Percentiles rank a stretch among this genome's conserved stretches.
phyloP scores from a whole-genome alignment of 2,329 filamentous ascomycete genomes.

The Arthrinium puccinioides region DNA sequence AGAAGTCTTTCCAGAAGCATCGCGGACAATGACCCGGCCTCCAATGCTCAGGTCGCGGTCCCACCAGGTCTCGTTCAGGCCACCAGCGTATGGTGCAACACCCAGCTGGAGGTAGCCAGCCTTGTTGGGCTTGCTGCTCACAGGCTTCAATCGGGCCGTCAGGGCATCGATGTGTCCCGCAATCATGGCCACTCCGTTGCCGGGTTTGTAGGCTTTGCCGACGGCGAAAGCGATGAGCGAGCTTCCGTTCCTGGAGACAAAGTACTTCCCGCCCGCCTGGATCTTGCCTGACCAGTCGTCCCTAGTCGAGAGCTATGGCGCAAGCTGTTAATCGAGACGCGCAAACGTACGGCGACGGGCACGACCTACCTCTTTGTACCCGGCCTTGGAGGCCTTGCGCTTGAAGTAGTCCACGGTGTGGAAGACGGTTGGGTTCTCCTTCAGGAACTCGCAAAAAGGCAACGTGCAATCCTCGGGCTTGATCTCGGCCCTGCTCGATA shows the following conservation, averaged over 20 bases:
- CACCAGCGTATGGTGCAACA: constrained; percentile 88
- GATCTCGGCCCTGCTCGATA: constrained; percentile 12
- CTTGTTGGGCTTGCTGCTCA: constrained; percentile 76
- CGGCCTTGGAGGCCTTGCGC: constrained; percentile 60
- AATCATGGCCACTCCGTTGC: constrained; percentile 81
- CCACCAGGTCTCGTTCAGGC: constrained; percentile 88
- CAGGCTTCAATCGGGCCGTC: constrained; percentile 84
- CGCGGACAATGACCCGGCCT: constrained; percentile 78
- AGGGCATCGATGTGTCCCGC: constrained; percentile 91
- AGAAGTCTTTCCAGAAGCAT: constrained; percentile 68
- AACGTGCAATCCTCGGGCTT: constrained; percentile 64
- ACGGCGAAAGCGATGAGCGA: constrained; percentile 80
- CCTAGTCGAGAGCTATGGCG: constrained; percentile 62
- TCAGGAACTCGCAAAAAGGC: constrained; percentile 83
- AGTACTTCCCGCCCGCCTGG: constrained; percentile 80
- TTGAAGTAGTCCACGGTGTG: constrained; percentile 80
- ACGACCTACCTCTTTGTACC: constrained; percentile 59
- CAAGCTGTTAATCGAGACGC: not conserved
- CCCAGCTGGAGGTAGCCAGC: constrained; percentile 84
- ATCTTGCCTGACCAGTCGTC: constrained; percentile 70
- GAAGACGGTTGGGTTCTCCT: constrained; percentile 86
- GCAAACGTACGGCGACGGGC: constrained; percentile 1
- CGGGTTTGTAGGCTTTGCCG: constrained; percentile 71
- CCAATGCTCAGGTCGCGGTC: constrained; percentile 89
- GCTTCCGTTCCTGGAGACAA: constrained; percentile 75